Base-by-base conservation (phyloP, 2,329 filamentous ascomycete genomes). In the Clonostachys sp. region DNA sequence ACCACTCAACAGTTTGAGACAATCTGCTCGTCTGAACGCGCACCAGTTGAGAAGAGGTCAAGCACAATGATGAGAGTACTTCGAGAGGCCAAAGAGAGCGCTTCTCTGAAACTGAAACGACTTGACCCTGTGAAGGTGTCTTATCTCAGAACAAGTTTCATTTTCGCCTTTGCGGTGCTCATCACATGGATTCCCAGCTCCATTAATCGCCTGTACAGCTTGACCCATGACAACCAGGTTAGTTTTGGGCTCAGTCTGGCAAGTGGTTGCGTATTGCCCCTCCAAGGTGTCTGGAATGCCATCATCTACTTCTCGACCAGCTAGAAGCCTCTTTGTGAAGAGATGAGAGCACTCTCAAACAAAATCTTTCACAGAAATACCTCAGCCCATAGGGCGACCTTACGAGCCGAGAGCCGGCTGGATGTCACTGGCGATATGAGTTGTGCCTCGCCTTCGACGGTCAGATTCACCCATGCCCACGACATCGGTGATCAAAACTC, bases 251-350 rank as follows among this genome's bases (percentile, higher is more conserved):
- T 91, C 40, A 86, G 86, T 58, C 75, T 89, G 36, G 78, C 81
- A 1, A 84, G 85, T 20, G 83, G 84, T 3, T 74, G 87, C 12
- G 87, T 91, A 0, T 71, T 92, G 5, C 87, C 88, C 0, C 71
- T 90, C 1, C 89, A 92, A 61, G 88, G 89, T 1, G 80, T 90
- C 44, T 91, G 87, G 87, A 92, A 92, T 58, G 78, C 84, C 34
- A 66, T 88, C 44, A 89, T 92, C 45, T 92, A 89, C 63, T 78
- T 87, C 51, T 80, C 77, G 4, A 87, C 86, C 2, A 87, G 74
- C 54, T 80, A 74, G 76, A 55, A 52, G 13, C 56, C 51, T 1
- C 53, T 68, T 10, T 39, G 54, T 40, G 61, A 59, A n/a, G 63
- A 61, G 41, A n/a, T 54, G 5, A 50, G 41, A 39, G 44, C 46